phyloP scores from a whole-genome alignment of 129 eudicot species.

The Pseudognaphalium luteoalbum region DNA sequence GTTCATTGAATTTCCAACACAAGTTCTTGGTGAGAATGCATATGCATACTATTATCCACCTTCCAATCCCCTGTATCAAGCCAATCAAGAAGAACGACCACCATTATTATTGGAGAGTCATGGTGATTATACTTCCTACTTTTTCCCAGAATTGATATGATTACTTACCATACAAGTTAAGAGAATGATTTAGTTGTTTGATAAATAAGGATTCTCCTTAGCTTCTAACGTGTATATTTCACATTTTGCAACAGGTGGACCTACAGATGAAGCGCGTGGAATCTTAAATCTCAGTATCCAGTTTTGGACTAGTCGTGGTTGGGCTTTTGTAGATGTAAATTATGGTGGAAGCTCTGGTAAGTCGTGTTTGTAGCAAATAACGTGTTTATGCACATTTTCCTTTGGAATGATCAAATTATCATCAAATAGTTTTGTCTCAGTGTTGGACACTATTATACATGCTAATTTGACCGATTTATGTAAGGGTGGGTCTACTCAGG shows the following conservation, averaged over 20 bases:
- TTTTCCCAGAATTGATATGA: neutral
- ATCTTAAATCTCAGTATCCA: slow-evolving; percentile 47
- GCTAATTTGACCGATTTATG: neutral
- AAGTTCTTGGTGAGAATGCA: slow-evolving; percentile 44
- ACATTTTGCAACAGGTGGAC: slow-evolving; percentile 36
- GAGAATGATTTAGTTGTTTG: slow-evolving; percentile 1
- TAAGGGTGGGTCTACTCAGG: too few relatives aligned
- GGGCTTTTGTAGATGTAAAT: slow-evolving; percentile 57
- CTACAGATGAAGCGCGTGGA: slow-evolving; percentile 55
- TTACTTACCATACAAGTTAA: neutral
- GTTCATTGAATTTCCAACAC: slow-evolving; percentile 55
- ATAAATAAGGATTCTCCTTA: neutral
- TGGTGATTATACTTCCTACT: slow-evolving; percentile 31
- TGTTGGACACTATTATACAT: too few relatives aligned
- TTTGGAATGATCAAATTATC: neutral
- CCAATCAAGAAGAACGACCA: slow-evolving; percentile 44
- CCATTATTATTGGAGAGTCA: slow-evolving; percentile 56
- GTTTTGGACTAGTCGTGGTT: slow-evolving; percentile 56
- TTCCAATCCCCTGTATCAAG: slow-evolving; percentile 39
- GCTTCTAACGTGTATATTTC: neutral
- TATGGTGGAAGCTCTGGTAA: slow-evolving; percentile 57
- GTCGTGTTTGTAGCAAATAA: neutral
- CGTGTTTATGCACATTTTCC: neutral
- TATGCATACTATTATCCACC: slow-evolving; percentile 66
- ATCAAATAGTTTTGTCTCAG: neutral